Conservation (phyloP, 495 filamentous ascomycete species). For the Neurospora discreta region DNA sequence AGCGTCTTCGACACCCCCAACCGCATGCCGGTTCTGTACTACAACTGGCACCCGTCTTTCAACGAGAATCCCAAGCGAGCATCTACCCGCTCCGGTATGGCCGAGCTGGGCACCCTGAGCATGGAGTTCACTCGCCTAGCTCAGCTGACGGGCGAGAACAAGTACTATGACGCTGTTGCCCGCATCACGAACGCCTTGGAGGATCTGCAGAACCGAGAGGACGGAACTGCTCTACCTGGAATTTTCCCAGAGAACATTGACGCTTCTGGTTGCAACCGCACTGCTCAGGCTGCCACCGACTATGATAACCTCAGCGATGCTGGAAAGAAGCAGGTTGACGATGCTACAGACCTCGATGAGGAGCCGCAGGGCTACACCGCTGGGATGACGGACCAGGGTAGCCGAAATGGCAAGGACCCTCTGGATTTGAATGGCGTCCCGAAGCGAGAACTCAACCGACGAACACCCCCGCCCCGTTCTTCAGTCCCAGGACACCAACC, state of each 20-base stretch:
- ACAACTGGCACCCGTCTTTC: conserved; percentile 65
- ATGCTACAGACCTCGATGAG: neutral
- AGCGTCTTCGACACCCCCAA: conserved; percentile 95
- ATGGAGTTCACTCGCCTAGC: conserved; percentile 92
- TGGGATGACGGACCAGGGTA: neutral
- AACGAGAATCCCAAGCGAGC: conserved; percentile 57
- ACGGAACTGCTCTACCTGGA: conserved; percentile 61
- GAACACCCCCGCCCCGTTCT: neutral
- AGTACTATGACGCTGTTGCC: conserved; percentile 92
- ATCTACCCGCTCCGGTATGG: conserved; percentile 50
- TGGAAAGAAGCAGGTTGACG: conserved; percentile 13
- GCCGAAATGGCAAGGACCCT: neutral
- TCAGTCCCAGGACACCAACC: neutral
- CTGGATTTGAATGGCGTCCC: neutral
- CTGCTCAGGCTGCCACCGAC: conserved; percentile 18
- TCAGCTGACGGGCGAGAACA: conserved; percentile 75
- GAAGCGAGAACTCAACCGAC: neutral
- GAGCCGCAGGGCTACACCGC: conserved; percentile 5
- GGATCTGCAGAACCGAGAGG: conserved; percentile 50
- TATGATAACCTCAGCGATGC: conserved; percentile 8
- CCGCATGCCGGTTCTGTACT: conserved; percentile 83
- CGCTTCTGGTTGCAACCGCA: conserved; percentile 48
- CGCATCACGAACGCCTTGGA: conserved; percentile 83
- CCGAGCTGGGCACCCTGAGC: conserved; percentile 83
- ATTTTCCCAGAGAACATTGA: conserved; percentile 78